Evolutionary conservation across 208 protist species (phyloP).

Genomic region (Crithidia expoeki): DNA sequence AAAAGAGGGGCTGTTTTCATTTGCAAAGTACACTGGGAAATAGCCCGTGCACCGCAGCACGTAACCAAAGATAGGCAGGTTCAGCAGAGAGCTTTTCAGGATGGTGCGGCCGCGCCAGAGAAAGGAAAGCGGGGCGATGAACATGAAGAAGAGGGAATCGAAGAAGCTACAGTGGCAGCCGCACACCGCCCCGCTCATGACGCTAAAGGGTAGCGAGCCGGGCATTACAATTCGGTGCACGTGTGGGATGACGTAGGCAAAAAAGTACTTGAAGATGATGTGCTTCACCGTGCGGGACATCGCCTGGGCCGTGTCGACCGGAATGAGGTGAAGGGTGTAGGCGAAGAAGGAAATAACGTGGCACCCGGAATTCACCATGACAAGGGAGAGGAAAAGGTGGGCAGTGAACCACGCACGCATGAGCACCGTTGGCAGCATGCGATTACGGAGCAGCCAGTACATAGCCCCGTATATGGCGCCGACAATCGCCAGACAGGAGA

Average conservation of each 20-base stretch:
- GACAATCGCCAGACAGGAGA: slow-evolving; percentile 15
- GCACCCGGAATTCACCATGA: slow-evolving; percentile 39
- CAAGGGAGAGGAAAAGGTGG: slow-evolving; percentile 34
- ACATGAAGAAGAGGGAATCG: slow-evolving; percentile 67
- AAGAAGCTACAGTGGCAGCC: slow-evolving; percentile 82
- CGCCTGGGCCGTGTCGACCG: slow-evolving; percentile 26
- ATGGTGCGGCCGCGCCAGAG: slow-evolving; percentile 57
- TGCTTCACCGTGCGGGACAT: slow-evolving; percentile 44
- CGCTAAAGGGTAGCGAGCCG: slow-evolving; percentile 45
- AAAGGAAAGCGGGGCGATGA: slow-evolving; percentile 38
- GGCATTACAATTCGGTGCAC: slow-evolving; percentile 51
- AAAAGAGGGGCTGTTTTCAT: slow-evolving; percentile 49
- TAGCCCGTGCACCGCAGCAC: slow-evolving; percentile 61
- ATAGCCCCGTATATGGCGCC: slow-evolving; percentile 37
- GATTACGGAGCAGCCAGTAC: slow-evolving; percentile 41
- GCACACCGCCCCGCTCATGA: slow-evolving; percentile 41
- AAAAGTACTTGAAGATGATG: slow-evolving; percentile 41
- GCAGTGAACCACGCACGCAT: slow-evolving; percentile 66
- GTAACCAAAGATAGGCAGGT: slow-evolving; percentile 69
- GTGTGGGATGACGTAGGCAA: slow-evolving; percentile 48
- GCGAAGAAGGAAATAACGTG: slow-evolving; percentile 30
- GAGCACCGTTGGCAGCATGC: slow-evolving; percentile 47
- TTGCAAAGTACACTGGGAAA: slow-evolving; percentile 82
- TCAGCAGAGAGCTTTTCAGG: slow-evolving; percentile 60
- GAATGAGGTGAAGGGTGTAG: slow-evolving; percentile 35